These are phyloP conservation scores for Populus euphratica DNA, from an alignment of 345 rosid species.

Conservation along the genomic window DNA sequence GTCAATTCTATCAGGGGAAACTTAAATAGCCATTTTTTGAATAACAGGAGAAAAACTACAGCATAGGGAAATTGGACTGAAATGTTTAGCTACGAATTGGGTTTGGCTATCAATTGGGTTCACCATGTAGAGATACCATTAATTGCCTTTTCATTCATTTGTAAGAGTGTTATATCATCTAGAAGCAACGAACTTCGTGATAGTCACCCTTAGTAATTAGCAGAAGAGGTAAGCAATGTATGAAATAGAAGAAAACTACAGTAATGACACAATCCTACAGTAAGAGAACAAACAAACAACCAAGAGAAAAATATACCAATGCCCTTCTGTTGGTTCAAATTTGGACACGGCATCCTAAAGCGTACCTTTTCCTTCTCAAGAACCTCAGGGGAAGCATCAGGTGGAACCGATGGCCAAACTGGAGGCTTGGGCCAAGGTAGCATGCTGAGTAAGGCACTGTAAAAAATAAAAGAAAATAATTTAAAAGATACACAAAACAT, in stretches of 20 bases:
- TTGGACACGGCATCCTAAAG: conserved; percentile 7
- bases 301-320: not conserved
- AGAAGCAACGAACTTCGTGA: not conserved
- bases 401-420: conserved; percentile 90
- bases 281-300: not conserved
- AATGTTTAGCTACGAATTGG: not conserved
- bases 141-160: not conserved
- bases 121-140: not conserved
- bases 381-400: conserved; percentile 75
- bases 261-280: not conserved
- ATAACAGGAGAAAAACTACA: not conserved
- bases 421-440: conserved; percentile 98
- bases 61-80: not conserved
- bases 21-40: not conserved
- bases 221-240: not conserved
- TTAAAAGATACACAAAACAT: not conserved
- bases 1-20: not conserved
- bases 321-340: not conserved
- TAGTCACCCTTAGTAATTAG: not conserved
- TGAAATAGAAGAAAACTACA: not conserved
- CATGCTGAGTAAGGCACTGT: conserved; percentile 97
- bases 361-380: conserved; percentile 92
- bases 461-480: conserved; percentile 20
- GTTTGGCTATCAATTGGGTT: not conserved
- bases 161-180: not conserved